Evolutionary conservation across 495 filamentous ascomycete genomes (phyloP).

Genomic region (Daldinia grandis): DNA sequence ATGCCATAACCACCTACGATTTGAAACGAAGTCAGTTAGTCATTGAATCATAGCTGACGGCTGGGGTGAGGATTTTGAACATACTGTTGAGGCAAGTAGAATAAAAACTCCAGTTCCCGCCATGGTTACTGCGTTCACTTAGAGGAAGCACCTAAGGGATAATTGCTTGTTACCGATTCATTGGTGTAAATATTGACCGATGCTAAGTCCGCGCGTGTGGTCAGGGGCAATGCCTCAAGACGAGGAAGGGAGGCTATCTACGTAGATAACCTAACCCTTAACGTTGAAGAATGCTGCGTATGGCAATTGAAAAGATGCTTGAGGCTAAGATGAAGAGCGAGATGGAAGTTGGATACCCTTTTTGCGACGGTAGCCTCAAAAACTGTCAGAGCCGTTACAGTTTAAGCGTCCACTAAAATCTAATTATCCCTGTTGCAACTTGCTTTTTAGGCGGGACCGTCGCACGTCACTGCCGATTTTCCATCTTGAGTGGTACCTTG

Average conservation of each 20-base stretch:
- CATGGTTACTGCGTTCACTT: conserved; percentile 42
- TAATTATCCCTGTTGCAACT: conserved; percentile 18
- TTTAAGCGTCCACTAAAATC: conserved; percentile 23
- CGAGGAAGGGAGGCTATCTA: conserved; percentile 4
- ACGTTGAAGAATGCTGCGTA: conserved; percentile 1
- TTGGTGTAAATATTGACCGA: conserved; percentile 18
- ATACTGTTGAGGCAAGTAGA: conserved; percentile 75
- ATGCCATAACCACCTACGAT: conserved; percentile 80
- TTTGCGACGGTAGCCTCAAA: conserved; percentile 45
- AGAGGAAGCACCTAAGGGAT: conserved; percentile 24
- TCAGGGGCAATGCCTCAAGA: background rate
- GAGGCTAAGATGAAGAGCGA: background rate
- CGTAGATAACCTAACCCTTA: conserved; percentile 5
- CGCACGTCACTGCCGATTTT: conserved; percentile 43
- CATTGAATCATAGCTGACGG: background rate
- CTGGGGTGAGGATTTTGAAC: conserved; percentile 21
- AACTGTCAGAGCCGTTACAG: conserved; percentile 9
- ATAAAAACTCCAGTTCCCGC: conserved; percentile 74
- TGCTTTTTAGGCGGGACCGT: conserved; percentile 37
- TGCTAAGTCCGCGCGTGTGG: conserved; percentile 6
- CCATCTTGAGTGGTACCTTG: conserved; percentile 29
- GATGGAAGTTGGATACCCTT: conserved; percentile 19
- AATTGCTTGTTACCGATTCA: conserved; percentile 44
- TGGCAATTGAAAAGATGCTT: conserved; percentile 13
- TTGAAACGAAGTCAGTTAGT: conserved; percentile 36